These are phyloP conservation scores for Massarina eburnea DNA, from an alignment of 2,329 filamentous ascomycete genomes.

Conservation along the genomic window DNA sequence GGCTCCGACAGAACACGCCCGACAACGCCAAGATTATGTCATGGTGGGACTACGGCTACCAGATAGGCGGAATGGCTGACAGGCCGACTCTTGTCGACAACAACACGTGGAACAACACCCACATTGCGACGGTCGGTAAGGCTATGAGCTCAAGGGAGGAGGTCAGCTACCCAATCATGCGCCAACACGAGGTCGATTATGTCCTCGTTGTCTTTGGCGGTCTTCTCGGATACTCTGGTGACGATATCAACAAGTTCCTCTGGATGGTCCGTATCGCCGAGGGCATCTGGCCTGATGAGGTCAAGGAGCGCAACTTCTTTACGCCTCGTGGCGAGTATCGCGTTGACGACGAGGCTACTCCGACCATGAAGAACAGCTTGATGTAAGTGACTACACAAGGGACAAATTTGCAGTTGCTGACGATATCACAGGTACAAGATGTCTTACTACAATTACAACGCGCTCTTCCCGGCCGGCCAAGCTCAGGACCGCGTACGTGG, in stretches of 20 bases:
- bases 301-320: constrained; percentile 96
- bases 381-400: constrained; percentile 66
- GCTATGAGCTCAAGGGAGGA: constrained; percentile 98
- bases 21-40: constrained; percentile 98
- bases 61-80: constrained; percentile 99
- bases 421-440: constrained; percentile 85
- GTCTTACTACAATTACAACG: constrained; percentile 98
- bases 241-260: constrained; percentile 99
- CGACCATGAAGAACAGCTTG: constrained; percentile 98
- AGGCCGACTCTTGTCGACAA: constrained; percentile 96
- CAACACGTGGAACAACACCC: constrained; percentile 99
- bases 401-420: constrained; percentile 22
- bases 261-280: constrained; percentile 99
- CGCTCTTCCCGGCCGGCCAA: constrained; percentile 88
- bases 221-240: constrained; percentile 93
- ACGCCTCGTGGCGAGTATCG: constrained; percentile 91
- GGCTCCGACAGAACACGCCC: constrained; percentile 95
- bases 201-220: constrained; percentile 97
- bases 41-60: constrained; percentile 99
- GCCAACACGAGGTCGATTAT: constrained; percentile 97
- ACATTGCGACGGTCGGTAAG: constrained; percentile 98
- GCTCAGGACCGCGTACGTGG: constrained; percentile 87
- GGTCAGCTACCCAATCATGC: constrained; percentile 97
- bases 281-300: constrained; percentile 99
- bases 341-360: constrained; percentile 88